phyloP scores from a whole-genome alignment of 257 asterid species.

The Lithospermum erythrorhizon region DNA sequence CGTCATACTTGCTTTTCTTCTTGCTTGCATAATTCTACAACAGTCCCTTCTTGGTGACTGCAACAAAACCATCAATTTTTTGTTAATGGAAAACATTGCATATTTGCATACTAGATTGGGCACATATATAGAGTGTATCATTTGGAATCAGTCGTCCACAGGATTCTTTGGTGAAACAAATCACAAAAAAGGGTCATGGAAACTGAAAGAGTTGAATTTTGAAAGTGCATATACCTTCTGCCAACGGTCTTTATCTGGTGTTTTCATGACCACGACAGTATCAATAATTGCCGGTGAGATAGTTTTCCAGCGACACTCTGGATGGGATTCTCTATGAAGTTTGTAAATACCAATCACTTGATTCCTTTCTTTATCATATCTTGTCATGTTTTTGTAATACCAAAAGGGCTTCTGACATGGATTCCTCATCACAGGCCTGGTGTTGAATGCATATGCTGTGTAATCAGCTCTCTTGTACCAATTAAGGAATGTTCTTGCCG shows the following conservation, averaged over 20 bases:
- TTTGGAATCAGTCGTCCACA: too few species aligned
- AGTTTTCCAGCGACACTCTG: constrained; percentile 55
- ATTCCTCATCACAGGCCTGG: constrained; percentile 69
- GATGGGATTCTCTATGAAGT: constrained; percentile 35
- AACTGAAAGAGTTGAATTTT: neutral
- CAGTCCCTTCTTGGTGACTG: constrained; percentile 75
- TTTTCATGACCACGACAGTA: constrained; percentile 54
- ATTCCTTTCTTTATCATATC: constrained; percentile 36
- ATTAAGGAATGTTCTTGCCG: constrained; percentile 67
- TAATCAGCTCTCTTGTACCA: constrained; percentile 73
- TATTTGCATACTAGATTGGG: too few species aligned
- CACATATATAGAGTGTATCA: too few species aligned
- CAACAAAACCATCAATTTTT: constrained; percentile 4
- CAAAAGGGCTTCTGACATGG: constrained; percentile 81
- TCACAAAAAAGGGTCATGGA: too few species aligned
- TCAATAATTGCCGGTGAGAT: constrained; percentile 41
- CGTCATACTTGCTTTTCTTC: constrained; percentile 36
- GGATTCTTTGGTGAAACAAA: too few species aligned
- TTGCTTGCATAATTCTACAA: constrained; percentile 67
- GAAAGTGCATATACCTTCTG: constrained; percentile 25
- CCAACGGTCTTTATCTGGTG: constrained; percentile 55
- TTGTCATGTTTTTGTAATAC: constrained; percentile 45
- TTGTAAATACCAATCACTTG: constrained; percentile 55
- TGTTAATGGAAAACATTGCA: too few species aligned
- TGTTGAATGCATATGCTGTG: constrained; percentile 80